phyloP scores from a whole-genome alignment of 257 asterid species.

The Ilex aquifolium region DNA sequence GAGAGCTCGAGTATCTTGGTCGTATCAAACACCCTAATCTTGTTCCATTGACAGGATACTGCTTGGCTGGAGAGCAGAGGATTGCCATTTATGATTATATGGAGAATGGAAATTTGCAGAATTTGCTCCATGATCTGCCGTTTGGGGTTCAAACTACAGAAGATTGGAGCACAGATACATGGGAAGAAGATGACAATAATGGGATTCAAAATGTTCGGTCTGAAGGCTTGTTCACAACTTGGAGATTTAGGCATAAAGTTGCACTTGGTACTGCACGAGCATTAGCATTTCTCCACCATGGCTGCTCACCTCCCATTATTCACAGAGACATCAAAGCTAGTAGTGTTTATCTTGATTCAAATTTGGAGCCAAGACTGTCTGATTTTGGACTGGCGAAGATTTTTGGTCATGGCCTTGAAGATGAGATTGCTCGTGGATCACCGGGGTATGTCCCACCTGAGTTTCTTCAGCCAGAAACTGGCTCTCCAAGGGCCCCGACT shows the following conservation, averaged over 20 bases:
- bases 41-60: constrained; percentile 72
- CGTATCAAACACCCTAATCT: constrained; percentile 79
- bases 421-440: constrained; percentile 54
- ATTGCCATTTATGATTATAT: constrained; percentile 81
- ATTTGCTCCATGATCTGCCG: constrained; percentile 72
- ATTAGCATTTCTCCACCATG: constrained; percentile 82
- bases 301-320: constrained; percentile 78
- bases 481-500: constrained; percentile 47
- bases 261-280: constrained; percentile 87
- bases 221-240: constrained; percentile 51
- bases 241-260: constrained; percentile 70
- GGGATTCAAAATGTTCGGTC: constrained; percentile 53
- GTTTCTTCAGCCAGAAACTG: constrained; percentile 43
- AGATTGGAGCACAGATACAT: constrained; percentile 69
- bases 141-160: constrained; percentile 60
- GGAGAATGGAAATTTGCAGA: constrained; percentile 84
- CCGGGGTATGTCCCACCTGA: constrained; percentile 74
- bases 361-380: constrained; percentile 67
- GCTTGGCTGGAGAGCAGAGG: constrained; percentile 90
- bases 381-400: constrained; percentile 75
- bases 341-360: constrained; percentile 67
- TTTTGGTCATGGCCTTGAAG: constrained; percentile 55
- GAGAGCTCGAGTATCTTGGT: constrained; percentile 77
- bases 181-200: constrained; percentile 61
- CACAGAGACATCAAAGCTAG: constrained; percentile 83